A percentile compares a stretch with the other conserved stretches of the same genome.
These are phyloP conservation scores for Hymenoscyphus repandus DNA, from an alignment of 2,329 filamentous ascomycete species.

Conservation along the genomic window DNA sequence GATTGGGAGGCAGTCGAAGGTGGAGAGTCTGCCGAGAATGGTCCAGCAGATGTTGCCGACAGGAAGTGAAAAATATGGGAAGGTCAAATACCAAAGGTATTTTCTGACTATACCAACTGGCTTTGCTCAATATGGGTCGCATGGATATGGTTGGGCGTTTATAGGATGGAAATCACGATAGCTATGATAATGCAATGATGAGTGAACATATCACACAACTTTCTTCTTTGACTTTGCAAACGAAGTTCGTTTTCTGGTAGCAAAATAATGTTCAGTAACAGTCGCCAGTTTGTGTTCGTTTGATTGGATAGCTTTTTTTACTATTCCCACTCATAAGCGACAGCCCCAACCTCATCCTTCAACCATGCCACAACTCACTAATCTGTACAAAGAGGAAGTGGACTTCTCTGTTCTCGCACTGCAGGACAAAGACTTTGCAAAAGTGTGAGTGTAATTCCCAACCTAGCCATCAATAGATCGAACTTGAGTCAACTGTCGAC, in stretches of 20 bases:
- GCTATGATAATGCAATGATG: too few species aligned
- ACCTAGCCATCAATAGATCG: too few species aligned
- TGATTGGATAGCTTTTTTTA: not conserved
- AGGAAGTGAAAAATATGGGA: not conserved
- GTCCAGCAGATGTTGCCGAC: slow-evolving; percentile 10
- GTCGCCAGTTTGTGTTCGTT: not conserved
- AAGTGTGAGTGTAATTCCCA: slow-evolving; percentile 38
- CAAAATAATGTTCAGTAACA: too few species aligned
- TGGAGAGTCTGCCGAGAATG: slow-evolving; percentile 24
- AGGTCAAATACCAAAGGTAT: slow-evolving; percentile 2
- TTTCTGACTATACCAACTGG: not conserved
- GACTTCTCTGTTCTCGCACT: slow-evolving; percentile 58
- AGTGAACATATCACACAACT: too few species aligned
- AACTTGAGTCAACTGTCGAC: slow-evolving; percentile 3
- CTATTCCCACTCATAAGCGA: not conserved
- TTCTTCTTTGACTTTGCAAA: too few species aligned
- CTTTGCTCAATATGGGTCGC: too few species aligned
- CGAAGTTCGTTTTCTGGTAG: too few species aligned
- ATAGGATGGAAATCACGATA: too few species aligned
- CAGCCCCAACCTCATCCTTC: not conserved
- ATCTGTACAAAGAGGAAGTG: slow-evolving; percentile 51
- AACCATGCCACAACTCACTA: slow-evolving; percentile 29
- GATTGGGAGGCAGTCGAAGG: slow-evolving; percentile 27
- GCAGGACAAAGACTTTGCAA: slow-evolving; percentile 54
- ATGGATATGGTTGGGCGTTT: too few species aligned